Percentiles rank a stretch among this genome's conserved stretches.
Evolutionary conservation across 805 yeast genomes (phyloP).

Genomic region (Clavispora phyllophila): DNA sequence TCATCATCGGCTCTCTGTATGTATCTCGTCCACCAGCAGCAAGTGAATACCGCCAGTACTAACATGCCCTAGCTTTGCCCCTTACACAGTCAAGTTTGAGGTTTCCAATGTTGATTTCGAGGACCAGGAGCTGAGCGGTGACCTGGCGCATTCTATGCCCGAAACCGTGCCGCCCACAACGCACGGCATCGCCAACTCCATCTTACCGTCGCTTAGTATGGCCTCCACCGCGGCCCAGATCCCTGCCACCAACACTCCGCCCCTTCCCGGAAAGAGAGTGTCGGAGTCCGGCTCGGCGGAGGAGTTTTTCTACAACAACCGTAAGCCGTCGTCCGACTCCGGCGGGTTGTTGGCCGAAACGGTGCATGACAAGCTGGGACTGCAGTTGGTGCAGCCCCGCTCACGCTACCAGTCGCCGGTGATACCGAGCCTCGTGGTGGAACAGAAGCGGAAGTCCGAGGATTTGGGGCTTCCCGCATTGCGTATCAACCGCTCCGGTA

Average conservation of each 20-base stretch:
- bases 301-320: constrained; percentile 43
- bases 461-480: constrained; percentile 33
- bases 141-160: background rate
- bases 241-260: constrained; percentile 14
- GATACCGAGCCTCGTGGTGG: constrained; percentile 31
- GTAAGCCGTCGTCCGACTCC: constrained; percentile 17
- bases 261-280: constrained; percentile 17
- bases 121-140: background rate
- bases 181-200: constrained; percentile 17
- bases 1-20: constrained; percentile 65
- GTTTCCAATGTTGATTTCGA: constrained; percentile 17
- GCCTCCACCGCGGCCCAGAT: constrained; percentile 25
- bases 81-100: constrained; percentile 69
- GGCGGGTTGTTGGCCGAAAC: constrained; percentile 17
- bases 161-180: background rate
- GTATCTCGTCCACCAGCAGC: constrained; percentile 28
- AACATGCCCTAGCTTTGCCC: constrained; percentile 49
- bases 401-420: constrained; percentile 30
- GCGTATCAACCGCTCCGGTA: constrained; percentile 29
- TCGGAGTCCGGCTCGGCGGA: constrained; percentile 38
- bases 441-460: constrained; percentile 24
- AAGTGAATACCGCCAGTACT: constrained; percentile 15
- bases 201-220: constrained; percentile 33
- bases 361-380: constrained; percentile 20
- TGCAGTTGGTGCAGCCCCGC: constrained; percentile 42